These are phyloP conservation scores for Zalaria obscura DNA, from an alignment of 2,329 filamentous ascomycete genomes.

Conservation along the genomic window DNA sequence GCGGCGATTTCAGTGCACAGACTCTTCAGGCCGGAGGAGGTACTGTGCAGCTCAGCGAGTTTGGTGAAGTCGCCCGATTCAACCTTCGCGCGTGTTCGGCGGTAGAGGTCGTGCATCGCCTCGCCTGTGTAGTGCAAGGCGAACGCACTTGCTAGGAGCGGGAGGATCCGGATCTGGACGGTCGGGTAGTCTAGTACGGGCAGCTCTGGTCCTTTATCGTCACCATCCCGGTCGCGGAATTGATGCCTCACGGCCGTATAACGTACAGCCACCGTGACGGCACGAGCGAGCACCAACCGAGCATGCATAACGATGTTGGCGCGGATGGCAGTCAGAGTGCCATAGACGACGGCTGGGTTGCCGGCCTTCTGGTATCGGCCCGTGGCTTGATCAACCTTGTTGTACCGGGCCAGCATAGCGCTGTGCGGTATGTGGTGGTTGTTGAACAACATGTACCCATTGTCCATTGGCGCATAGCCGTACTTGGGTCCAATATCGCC, in stretches of 20 bases:
- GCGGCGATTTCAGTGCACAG: slow-evolving; percentile 38
- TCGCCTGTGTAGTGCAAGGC: slow-evolving; percentile 33
- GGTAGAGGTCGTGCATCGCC: slow-evolving; percentile 37
- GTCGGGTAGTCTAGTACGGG: slow-evolving; percentile 40
- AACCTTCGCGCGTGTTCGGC: slow-evolving; percentile 29
- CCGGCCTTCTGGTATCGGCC: slow-evolving; percentile 31
- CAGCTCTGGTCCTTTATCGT: slow-evolving; percentile 23
- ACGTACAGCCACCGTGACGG: slow-evolving; percentile 37
- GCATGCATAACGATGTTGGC: slow-evolving; percentile 36
- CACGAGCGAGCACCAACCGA: slow-evolving; percentile 35
- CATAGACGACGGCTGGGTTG: slow-evolving; percentile 36
- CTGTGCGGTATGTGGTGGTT: slow-evolving; percentile 31
- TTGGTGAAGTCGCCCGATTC: slow-evolving; percentile 33
- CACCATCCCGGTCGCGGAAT: slow-evolving; percentile 34
- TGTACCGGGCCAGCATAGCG: slow-evolving; percentile 36
- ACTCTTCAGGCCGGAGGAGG: slow-evolving; percentile 40
- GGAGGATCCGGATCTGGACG: slow-evolving; percentile 38
- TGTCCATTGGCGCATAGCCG: slow-evolving; percentile 38
- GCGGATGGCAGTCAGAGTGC: slow-evolving; percentile 34
- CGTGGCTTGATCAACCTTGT: slow-evolving; percentile 30
- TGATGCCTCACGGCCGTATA: slow-evolving; percentile 36
- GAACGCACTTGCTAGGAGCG: slow-evolving; percentile 38
- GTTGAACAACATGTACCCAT: slow-evolving; percentile 40
- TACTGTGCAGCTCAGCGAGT: slow-evolving; percentile 37
- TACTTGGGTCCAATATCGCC: slow-evolving; percentile 44